Conservation (phyloP, 1,284 basidiomycete genomes). For the Marasmius oreades region DNA sequence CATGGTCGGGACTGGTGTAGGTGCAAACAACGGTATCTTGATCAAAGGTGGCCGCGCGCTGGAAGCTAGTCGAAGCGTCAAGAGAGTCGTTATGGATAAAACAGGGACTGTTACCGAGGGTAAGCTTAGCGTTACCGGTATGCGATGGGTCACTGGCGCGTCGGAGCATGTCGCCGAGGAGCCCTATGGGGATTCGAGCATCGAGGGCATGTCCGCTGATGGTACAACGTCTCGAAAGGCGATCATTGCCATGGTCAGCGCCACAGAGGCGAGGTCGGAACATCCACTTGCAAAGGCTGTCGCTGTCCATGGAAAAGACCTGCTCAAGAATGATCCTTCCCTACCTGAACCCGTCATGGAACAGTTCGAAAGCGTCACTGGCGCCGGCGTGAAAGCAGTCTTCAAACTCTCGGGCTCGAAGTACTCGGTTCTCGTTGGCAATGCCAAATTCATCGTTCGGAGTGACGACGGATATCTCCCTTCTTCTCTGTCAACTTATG, state of each 20-base stretch:
- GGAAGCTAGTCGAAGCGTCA: conserved; percentile 85
- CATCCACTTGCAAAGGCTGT: conserved; percentile 95
- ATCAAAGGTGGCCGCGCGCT: conserved; percentile 97
- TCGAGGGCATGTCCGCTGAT: conserved; percentile 56
- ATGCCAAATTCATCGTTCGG: conserved; percentile 63
- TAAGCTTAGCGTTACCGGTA: conserved; percentile 58
- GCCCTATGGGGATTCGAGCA: conserved; percentile 36
- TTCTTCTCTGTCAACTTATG: conserved; percentile 56
- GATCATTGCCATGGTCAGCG: conserved; percentile 78
- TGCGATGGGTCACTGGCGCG: conserved; percentile 68
- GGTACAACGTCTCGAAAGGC: conserved; percentile 58
- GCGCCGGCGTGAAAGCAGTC: conserved; percentile 81
- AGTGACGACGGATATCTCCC: conserved; percentile 52
- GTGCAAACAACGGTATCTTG: conserved; percentile 94
- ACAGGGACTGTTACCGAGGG: conserved; percentile 96
- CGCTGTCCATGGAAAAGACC: conserved; percentile 74
- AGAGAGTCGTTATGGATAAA: conserved; percentile 90
- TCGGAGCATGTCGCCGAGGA: conserved; percentile 33
- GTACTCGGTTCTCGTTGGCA: conserved; percentile 72
- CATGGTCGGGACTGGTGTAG: conserved; percentile 99
- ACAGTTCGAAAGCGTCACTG: conserved; percentile 85
- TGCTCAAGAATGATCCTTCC: conserved; percentile 44
- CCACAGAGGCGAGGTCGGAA: conserved; percentile 89
- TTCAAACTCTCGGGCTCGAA: conserved; percentile 45
- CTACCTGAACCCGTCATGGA: conserved; percentile 43